Percentiles rank a stretch among this genome's conserved stretches.
phyloP scores from a whole-genome alignment of 805 yeast species.

The Ogataea chonburiensis region DNA sequence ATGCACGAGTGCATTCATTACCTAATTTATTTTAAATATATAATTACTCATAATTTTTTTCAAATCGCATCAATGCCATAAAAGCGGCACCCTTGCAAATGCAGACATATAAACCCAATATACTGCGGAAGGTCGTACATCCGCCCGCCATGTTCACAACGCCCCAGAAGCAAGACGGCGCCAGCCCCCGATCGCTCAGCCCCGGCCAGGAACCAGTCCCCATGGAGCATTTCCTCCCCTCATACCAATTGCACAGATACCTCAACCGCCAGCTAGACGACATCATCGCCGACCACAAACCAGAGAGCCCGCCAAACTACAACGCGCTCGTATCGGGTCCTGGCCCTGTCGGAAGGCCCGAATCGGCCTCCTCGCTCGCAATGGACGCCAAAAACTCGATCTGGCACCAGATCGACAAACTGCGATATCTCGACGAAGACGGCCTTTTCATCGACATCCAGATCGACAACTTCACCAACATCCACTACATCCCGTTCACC shows the following conservation, averaged over 20 bases:
- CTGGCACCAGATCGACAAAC: slow-evolving; percentile 15
- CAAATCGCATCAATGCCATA: no score
- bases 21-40: no score
- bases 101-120: no score
- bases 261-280: slow-evolving; percentile 19
- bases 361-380: background rate
- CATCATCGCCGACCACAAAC: slow-evolving; percentile 10
- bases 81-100: no score
- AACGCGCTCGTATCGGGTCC: background rate
- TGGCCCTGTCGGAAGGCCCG: background rate
- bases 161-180: no score
- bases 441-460: slow-evolving; percentile 32
- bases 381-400: slow-evolving; percentile 9
- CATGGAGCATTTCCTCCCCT: slow-evolving; percentile 31
- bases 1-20: no score
- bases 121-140: no score
- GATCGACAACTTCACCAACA: slow-evolving; percentile 20
- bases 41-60: no score
- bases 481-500: slow-evolving; percentile 14
- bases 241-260: slow-evolving; percentile 20
- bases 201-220: no score
- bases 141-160: no score
- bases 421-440: slow-evolving; percentile 12
- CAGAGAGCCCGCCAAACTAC: slow-evolving; percentile 15
- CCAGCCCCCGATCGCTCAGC: no score